Conservation (phyloP, 306 rosid species). For the Prosopis cineraria region DNA sequence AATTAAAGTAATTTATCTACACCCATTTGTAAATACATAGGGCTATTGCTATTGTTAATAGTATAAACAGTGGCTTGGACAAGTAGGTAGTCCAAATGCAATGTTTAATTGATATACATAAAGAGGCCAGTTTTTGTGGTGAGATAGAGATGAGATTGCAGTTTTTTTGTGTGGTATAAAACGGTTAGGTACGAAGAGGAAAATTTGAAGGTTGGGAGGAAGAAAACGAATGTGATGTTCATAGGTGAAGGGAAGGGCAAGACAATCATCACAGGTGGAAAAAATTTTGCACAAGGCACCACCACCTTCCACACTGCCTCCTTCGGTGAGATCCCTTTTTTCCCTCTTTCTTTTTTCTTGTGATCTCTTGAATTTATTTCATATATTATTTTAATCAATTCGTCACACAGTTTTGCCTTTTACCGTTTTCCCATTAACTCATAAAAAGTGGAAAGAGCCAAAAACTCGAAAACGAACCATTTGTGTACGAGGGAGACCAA, state of each 20-base stretch:
- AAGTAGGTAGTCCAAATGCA: no score
- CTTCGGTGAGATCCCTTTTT: constrained; percentile 56
- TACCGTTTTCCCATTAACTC: background rate
- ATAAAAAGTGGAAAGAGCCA: background rate
- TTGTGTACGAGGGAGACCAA: background rate
- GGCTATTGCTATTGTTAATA: background rate
- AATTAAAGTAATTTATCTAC: background rate
- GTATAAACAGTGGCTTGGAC: background rate
- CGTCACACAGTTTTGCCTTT: background rate
- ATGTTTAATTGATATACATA: no score
- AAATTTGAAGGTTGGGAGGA: constrained; percentile 84
- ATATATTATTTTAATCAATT: background rate
- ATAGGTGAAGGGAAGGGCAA: constrained; percentile 87
- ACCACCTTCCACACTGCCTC: constrained; percentile 97
- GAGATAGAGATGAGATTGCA: background rate
- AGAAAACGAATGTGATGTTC: constrained; percentile 81
- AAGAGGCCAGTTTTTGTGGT: no score
- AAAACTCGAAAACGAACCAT: background rate
- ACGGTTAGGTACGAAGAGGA: constrained; percentile 76
- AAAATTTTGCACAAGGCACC: constrained; percentile 29
- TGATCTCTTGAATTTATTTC: background rate
- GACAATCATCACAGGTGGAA: constrained; percentile 71
- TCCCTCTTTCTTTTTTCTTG: background rate
- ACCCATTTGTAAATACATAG: background rate
- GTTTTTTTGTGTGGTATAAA: background rate